Base-by-base conservation (phyloP, 2,329 filamentous ascomycete genomes). In the Calonectria ilicicola region DNA sequence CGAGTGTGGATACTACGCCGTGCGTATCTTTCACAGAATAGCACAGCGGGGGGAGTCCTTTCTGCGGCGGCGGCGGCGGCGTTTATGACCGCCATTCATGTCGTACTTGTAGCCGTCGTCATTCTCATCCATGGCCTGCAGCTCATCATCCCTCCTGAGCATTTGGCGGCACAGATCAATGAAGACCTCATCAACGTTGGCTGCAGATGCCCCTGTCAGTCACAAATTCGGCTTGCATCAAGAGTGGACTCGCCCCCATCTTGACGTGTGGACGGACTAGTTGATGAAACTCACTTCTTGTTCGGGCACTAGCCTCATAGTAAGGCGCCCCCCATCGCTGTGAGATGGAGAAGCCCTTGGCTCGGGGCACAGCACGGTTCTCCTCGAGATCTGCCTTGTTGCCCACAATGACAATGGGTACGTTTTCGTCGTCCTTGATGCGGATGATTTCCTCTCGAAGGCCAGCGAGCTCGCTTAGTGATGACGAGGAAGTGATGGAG, bases 321-420 rank as follows among this genome's bases (percentile, higher is more conserved):
- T 98, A 98, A 0, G 95, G 95, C 42, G 94, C 94, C 23, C 93
- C 93, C 95, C 95, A 98, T 80, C 90, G 90, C 81, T 97, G 94
- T n/a, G 94, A 95, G 75, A 97, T 90, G 38, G 93, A 90, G 81
- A 98, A 98, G 6, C 94, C 95, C 78, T 92, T 92, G 74, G 93
- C 93, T 65, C 95, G 91, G 15, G 93, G 91, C 10, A 98, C 94
- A 23, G 90, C 91, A 35, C 95, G 92, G 82, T 96, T 94, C 81
- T 98, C 95, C 84, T 97, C 95, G 51, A 98, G 89, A 81, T 98
- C 95, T 72, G 93, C 94, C 85, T 98, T 98, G 88, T 98, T 98
- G 74, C 95, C 95, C 58, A 97, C 95, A 74, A 98, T 94, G 63
- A 98, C 95, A 81, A 98, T 94, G 26, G 94, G 94, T 5, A 96